These are phyloP conservation scores for Tripterygium wilfordii DNA, from an alignment of 177 flowering plant species.

Conservation along the genomic window DNA sequence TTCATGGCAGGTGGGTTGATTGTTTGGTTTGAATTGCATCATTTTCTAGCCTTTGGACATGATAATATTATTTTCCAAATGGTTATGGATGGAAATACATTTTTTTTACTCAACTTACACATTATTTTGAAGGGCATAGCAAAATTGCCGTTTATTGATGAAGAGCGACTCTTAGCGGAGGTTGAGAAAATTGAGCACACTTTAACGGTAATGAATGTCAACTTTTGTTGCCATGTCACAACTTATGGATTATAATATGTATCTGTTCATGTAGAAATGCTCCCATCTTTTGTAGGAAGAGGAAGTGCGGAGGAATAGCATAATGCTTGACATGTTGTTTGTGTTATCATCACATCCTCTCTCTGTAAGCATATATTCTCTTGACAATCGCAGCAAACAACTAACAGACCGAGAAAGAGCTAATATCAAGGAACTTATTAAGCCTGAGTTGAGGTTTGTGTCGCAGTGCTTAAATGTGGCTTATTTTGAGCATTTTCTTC, in stretches of 20 bases:
- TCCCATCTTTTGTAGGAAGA: slow-evolving; percentile 60
- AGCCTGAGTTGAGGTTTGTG: slow-evolving; percentile 81
- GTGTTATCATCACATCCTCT: slow-evolving; percentile 51
- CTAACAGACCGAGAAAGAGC: slow-evolving; percentile 47
- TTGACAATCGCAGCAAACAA: slow-evolving; percentile 63
- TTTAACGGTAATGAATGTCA: slow-evolving; percentile 39
- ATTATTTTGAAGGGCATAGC: no score
- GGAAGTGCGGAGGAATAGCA: slow-evolving; percentile 72
- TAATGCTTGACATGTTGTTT: slow-evolving; percentile 51
- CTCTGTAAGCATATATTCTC: slow-evolving; percentile 9
- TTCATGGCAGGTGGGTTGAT: slow-evolving; percentile 70
- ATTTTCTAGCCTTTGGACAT: not conserved
- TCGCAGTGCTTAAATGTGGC: no score
- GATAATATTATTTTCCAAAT: not conserved
- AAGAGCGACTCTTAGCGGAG: slow-evolving; percentile 66
- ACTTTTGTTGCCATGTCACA: not conserved
- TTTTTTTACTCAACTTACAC: slow-evolving; percentile 30
- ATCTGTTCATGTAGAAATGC: not conserved
- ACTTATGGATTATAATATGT: no score
- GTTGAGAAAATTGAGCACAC: slow-evolving; percentile 57
- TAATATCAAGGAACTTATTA: slow-evolving; percentile 53
- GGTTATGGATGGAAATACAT: not conserved
- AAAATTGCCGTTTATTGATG: slow-evolving; percentile 80
- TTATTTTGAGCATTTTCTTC: no score
- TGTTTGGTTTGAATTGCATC: not conserved